Evolutionary conservation across 2,329 filamentous ascomycete genomes (phyloP), one percentile per base, ranked within the genome.

Genomic region (Amauroascus verrucosus): DNA sequence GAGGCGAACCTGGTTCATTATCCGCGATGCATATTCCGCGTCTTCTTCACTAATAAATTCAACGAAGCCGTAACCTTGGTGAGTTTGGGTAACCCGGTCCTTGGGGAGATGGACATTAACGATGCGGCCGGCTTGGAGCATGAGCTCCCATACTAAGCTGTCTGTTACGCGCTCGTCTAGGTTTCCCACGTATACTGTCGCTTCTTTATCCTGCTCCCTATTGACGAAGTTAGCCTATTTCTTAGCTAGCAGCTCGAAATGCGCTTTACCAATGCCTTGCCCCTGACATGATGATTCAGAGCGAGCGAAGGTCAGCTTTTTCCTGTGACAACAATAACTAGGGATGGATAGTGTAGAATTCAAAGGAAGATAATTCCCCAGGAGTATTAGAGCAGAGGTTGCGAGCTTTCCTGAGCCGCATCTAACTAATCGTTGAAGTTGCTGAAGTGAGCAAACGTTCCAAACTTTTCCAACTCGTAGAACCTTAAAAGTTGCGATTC

Each of bases 31-130:
- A 74, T 98, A 98, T 68, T 97, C 93, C 63, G 93, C 93, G 70
- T 96, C 93, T 65, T 89, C 84, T 67, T 95, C 89, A 61, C 86
- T 90, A 66, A 89, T 91, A 71, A 96, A 98, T 72, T 98, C 93
- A 71, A 98, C 93, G 72, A 98, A 98, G 63, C 93, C 93, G 76
- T 96, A 98, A 62, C 93, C 93, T 72, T 97, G 93, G 70, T 98
- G 93, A 54, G 84, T 85, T 67, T 96, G 89, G 45, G 93, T 96
- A 62, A 98, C 93, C 69, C 93, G 88, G 71, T 98, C 93, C 77
- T 96, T 95, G 53, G 93, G 93, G 67, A 98, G 83, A 73, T 98
- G 93, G 59, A 98, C 91, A 72, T 97, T 97, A 67, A 95, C 88
- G 64, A 98, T 94, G 62, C 91, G 90, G 53, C 93, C 93, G 68